A percentile compares a stretch with the other conserved stretches of the same genome.
These are phyloP conservation scores for Ulmus americana DNA, from an alignment of 331 rosid genomes.

Conservation along the genomic window DNA sequence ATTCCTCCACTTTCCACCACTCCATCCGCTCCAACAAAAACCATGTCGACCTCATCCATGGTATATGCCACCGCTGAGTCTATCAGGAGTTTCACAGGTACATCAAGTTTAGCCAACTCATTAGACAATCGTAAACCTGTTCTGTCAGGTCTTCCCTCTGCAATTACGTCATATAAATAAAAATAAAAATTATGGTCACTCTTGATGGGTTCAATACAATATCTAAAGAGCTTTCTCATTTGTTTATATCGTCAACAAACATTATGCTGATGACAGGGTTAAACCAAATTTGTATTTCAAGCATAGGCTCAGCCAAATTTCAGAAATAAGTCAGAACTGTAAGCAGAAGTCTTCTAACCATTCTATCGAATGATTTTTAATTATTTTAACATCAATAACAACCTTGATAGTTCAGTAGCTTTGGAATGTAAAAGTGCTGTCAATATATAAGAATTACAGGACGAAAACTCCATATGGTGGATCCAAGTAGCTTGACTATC, in stretches of 20 bases:
- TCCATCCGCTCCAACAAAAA: constrained; percentile 90
- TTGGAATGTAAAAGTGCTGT: not conserved
- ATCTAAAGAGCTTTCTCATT: constrained; percentile 4
- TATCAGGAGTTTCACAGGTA: constrained; percentile 87
- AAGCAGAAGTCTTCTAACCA: not conserved
- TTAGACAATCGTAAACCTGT: constrained; percentile 73
- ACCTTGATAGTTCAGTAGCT: not conserved
- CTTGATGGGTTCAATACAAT: not conserved
- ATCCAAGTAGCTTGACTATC: constrained; percentile 2
- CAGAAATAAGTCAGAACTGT: not conserved
- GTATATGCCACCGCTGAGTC: constrained; percentile 91
- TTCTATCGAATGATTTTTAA: not conserved
- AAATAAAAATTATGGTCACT: not conserved
- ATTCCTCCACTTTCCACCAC: constrained; percentile 98
- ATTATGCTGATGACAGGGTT: constrained; percentile 5
- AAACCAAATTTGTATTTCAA: not conserved
- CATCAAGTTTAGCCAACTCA: constrained; percentile 80
- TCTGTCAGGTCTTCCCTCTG: constrained; percentile 97
- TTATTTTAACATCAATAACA: not conserved
- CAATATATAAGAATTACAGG: not conserved
- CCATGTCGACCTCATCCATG: constrained; percentile 98
- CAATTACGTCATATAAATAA: constrained; percentile 22
- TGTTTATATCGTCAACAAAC: constrained; percentile 3
- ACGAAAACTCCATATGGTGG: not conserved
- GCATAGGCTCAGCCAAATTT: not conserved